Percentiles rank a stretch among this genome's conserved stretches.
phyloP scores from a whole-genome alignment of 2,329 filamentous ascomycete species.

The Aspergillus alliaceus region DNA sequence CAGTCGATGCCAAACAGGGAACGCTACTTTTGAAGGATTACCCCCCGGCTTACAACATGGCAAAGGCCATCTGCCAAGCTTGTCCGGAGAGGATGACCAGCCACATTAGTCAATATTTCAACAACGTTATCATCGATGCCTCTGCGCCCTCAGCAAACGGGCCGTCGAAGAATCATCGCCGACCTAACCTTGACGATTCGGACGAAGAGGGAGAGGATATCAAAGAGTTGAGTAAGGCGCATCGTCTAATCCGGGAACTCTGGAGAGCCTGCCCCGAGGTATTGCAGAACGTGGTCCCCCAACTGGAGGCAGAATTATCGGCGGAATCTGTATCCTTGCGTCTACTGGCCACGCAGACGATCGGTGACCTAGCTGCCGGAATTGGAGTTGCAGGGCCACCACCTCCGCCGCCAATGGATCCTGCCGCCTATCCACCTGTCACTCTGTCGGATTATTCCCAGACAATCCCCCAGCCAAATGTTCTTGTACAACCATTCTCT shows the following conservation, averaged over 20 bases:
- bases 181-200: constrained; percentile 57
- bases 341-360: constrained; percentile 84
- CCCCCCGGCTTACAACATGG: constrained; percentile 93
- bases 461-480: constrained; percentile 54
- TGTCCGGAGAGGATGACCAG: constrained; percentile 93
- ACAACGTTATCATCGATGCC: constrained; percentile 90
- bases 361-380: constrained; percentile 91
- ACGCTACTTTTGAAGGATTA: constrained; percentile 84
- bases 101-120: constrained; percentile 94
- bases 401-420: constrained; percentile 69
- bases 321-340: constrained; percentile 87
- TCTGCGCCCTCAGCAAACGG: constrained; percentile 62
- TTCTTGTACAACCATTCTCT: constrained; percentile 79
- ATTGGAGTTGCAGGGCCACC: constrained; percentile 90
- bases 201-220: constrained; percentile 79
- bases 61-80: constrained; percentile 86
- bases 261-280: constrained; percentile 90
- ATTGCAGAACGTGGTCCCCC: constrained; percentile 88
- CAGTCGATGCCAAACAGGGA: constrained; percentile 73
- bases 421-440: constrained; percentile 75
- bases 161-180: constrained; percentile 42
- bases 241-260: constrained; percentile 83
- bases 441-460: constrained; percentile 48
- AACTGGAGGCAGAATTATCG: constrained; percentile 86
- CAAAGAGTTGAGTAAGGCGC: constrained; percentile 84